These are phyloP conservation scores for Metroxylon sagu DNA, from an alignment of 176 grass and related monocot species.

Conservation along the genomic window DNA sequence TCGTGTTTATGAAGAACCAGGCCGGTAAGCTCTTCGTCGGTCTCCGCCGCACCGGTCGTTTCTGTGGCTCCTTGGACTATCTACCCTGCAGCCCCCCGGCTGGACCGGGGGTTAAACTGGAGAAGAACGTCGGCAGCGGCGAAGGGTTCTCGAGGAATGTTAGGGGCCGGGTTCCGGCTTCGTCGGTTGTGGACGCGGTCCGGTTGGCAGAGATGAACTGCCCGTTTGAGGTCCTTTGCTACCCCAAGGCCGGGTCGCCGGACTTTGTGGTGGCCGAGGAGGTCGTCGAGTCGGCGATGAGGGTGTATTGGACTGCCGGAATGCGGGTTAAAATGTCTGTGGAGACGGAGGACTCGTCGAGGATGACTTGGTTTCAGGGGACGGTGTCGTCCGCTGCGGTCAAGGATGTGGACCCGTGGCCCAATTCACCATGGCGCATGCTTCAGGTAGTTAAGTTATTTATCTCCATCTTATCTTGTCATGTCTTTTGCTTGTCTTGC, in stretches of 20 bases:
- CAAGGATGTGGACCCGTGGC: neutral
- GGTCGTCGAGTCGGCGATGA: neutral
- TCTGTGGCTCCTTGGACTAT: neutral
- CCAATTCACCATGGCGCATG: constrained; percentile 1
- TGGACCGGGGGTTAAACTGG: no score
- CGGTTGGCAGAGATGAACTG: neutral
- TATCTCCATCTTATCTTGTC: no score
- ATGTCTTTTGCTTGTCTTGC: no score
- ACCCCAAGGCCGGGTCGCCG: neutral
- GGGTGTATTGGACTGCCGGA: neutral
- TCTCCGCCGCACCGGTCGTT: constrained; percentile 25
- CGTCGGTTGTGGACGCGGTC: neutral
- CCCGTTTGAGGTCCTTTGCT: constrained; percentile 1
- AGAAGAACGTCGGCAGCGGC: neutral
- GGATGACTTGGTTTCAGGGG: neutral
- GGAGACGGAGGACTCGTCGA: neutral
- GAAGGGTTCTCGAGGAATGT: neutral
- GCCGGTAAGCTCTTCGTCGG: constrained; percentile 27
- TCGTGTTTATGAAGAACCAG: constrained; percentile 35
- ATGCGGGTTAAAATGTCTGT: neutral
- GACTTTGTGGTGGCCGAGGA: constrained; percentile 3
- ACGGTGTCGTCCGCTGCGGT: neutral
- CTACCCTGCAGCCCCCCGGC: neutral
- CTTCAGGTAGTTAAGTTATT: neutral
- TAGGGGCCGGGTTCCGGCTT: neutral